These are phyloP conservation scores for Santalum album DNA, from an alignment of 164 flowering plant species.

Conservation along the genomic window DNA sequence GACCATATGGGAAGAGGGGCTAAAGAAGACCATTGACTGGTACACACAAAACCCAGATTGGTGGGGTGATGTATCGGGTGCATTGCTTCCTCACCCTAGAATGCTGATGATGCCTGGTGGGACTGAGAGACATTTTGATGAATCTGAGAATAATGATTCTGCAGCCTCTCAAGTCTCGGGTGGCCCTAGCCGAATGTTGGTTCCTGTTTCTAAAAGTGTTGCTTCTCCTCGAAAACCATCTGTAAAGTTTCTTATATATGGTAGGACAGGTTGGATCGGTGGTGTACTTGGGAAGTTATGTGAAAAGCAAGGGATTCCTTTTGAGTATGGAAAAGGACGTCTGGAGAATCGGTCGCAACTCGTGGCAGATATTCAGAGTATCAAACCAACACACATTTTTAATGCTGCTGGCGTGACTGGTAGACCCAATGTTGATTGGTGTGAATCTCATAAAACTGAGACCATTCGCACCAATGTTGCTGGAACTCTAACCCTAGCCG, in stretches of 20 bases:
- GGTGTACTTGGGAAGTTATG: constrained; percentile 21
- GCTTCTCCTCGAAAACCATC: neutral
- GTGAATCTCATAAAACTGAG: constrained; percentile 23
- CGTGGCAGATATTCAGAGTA: constrained; percentile 11
- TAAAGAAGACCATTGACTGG: constrained; percentile 1
- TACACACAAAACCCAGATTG: neutral
- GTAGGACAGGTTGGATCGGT: constrained; percentile 22
- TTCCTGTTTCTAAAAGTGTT: neutral
- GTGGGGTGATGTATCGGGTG: constrained; percentile 4
- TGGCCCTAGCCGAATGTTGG: neutral
- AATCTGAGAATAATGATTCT: neutral
- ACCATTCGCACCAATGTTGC: constrained; percentile 21
- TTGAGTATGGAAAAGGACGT: constrained; percentile 19
- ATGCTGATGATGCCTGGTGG: constrained; percentile 6
- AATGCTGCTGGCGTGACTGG: constrained; percentile 29
- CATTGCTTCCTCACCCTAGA: constrained; percentile 1
- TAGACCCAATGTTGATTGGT: constrained; percentile 21
- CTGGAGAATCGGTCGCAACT: constrained; percentile 12
- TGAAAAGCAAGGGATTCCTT: constrained; percentile 18
- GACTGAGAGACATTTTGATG: neutral
- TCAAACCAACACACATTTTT: constrained; percentile 23
- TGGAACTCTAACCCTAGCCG: constrained; percentile 20
- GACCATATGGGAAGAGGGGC: constrained; percentile 2
- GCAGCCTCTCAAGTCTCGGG: neutral
- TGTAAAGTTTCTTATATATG: constrained; percentile 11